Evolutionary conservation across 1,284 basidiomycete genomes (phyloP).

Genomic region (Kalmanozyma brasiliensis): DNA sequence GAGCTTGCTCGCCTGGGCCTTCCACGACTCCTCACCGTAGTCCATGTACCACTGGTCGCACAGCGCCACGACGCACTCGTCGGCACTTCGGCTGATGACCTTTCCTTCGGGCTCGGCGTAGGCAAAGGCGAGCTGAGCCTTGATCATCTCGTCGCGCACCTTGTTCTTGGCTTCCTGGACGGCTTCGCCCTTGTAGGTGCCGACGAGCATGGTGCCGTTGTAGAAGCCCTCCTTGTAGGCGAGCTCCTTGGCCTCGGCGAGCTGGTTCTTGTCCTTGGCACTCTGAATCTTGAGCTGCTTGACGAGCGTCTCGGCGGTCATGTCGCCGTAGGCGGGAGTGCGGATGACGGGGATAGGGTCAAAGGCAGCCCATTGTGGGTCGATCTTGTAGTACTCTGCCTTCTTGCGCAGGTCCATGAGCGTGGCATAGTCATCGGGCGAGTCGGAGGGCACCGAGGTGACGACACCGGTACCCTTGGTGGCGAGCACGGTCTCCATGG

Average conservation of each 20-base stretch:
- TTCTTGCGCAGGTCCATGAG: conserved; percentile 95
- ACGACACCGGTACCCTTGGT: conserved; percentile 99
- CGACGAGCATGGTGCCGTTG: conserved; percentile 86
- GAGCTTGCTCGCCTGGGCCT: conserved; percentile 83
- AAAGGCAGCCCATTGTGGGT: conserved; percentile 85
- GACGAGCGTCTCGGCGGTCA: conserved; percentile 87
- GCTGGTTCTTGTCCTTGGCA: conserved; percentile 83
- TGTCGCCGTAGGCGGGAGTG: conserved; percentile 89
- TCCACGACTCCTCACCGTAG: conserved; percentile 92
- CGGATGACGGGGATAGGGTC: conserved; percentile 88
- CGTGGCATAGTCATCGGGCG: conserved; percentile 94
- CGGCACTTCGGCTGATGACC: conserved; percentile 86
- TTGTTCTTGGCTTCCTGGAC: conserved; percentile 92
- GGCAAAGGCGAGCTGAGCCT: conserved; percentile 80
- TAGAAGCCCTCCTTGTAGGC: conserved; percentile 99
- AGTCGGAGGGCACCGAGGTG: conserved; percentile 97
- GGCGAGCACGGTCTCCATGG: conserved; percentile 95
- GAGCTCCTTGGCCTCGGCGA: conserved; percentile 95
- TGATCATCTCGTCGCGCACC: conserved; percentile 86
- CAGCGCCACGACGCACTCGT: conserved; percentile 96
- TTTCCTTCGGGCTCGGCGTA: conserved; percentile 96
- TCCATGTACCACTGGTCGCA: conserved; percentile 99
- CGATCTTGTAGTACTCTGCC: conserved; percentile 94
- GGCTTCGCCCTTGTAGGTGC: conserved; percentile 84
- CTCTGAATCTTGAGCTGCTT: conserved; percentile 94